Conservation (phyloP, 2,329 filamentous ascomycete species). For the Metarhizium rileyi region DNA sequence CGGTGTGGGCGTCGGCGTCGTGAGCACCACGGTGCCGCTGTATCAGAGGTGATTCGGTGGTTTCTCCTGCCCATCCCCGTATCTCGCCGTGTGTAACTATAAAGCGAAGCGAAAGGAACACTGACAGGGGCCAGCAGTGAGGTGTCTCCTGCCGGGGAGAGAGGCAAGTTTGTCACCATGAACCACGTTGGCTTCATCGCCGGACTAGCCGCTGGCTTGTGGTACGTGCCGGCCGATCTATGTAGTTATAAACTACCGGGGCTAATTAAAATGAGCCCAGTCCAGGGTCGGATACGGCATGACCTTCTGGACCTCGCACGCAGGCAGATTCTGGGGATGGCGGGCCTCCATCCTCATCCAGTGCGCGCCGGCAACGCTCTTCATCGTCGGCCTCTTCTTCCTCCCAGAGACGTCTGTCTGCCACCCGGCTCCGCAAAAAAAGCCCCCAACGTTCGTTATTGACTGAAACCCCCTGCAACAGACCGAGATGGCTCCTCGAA, state of each 20-base stretch:
- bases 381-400: constrained; percentile 39
- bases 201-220: constrained; percentile 44
- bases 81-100: too few species aligned
- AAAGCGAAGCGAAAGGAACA: too few species aligned
- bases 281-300: constrained; percentile 48
- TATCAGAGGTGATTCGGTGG: constrained; percentile 30
- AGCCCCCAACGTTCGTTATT: neutral
- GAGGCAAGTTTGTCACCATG: constrained; percentile 47
- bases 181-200: constrained; percentile 50
- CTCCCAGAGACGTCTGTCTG: constrained; percentile 41
- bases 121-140: constrained; percentile 28
- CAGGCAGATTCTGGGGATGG: constrained; percentile 41
- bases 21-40: constrained; percentile 46
- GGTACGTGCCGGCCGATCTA: constrained; percentile 30
- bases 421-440: neutral
- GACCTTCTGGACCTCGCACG: constrained; percentile 38
- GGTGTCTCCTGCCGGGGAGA: constrained; percentile 40
- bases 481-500: constrained; percentile 49
- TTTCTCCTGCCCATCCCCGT: too few species aligned
- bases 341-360: constrained; percentile 41
- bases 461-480: neutral
- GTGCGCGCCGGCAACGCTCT: constrained; percentile 39
- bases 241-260: too few species aligned
- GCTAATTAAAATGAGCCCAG: too few species aligned
- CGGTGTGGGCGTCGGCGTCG: constrained; percentile 42